Base-by-base conservation (phyloP, 2,329 filamentous ascomycete species). In the Xylariaceae sp. region DNA sequence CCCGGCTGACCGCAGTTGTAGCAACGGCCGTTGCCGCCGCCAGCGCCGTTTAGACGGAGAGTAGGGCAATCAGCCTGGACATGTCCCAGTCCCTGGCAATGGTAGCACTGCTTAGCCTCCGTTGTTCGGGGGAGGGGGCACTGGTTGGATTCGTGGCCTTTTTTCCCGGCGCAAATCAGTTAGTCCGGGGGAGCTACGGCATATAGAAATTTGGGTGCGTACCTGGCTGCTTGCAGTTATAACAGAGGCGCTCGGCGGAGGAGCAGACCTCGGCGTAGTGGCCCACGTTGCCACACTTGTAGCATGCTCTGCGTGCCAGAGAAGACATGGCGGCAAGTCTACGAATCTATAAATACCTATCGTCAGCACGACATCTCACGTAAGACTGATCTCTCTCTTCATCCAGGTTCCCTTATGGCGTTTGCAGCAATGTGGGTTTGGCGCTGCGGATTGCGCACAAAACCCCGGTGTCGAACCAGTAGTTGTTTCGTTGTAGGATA, bases 61-160 rank as follows among this genome's bases (percentile, higher is more conserved):
- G 94, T 97, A 67, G 94, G 94, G 83, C 94, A 99, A 74, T 99
- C 94, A 65, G 94, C 94, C 80, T 99, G 94, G 67, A 99, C 94
- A 72, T 99, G 94, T 63, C 94, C 94, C 58, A 97, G 84, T 55
- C 94, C 94, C 80, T 97, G 94, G 81, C 94, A 99, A 78, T 97
- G 94, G 74, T 99, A 99, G 84, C 94, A 99, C 81, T 99, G 94
- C 85, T 99, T 99, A 49, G 91, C 91, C 78, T 99, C 94, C 61
- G 94, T 96, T 58, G 92, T 96, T 74, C 94, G 88, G 68, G 94
- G 94, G 70, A 92, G 86, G 66, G 94, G 94, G 82, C 94, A 99
- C 73, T 88, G 88, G 78, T 95, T 97, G 63, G 92, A 97, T 79
- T 99, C 94, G 76, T 99, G 94, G 72, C 90, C 88, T 84, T 68